phyloP scores from a whole-genome alignment of 108 stramenopile genomes.

The Bacterosira constricta region DNA sequence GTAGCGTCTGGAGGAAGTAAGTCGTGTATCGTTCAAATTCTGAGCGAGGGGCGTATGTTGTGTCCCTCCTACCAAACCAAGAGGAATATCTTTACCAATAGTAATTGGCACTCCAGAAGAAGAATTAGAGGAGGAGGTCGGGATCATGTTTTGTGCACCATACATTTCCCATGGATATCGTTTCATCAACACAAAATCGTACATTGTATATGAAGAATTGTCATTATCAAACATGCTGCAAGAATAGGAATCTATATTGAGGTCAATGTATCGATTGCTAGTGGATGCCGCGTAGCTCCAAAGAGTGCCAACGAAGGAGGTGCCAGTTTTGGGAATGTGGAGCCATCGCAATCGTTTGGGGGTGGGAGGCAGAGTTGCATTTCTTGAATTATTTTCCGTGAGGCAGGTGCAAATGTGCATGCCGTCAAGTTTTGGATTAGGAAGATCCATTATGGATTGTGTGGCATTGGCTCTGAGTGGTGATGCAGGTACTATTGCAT shows the following conservation, averaged over 20 bases:
- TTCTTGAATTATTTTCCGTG: neutral
- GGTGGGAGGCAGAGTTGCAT: neutral
- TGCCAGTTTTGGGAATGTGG: conserved; percentile 53
- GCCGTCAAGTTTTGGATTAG: neutral
- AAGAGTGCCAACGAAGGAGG: conserved; percentile 46
- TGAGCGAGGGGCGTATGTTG: conserved; percentile 40
- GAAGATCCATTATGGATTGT: too few relatives aligned
- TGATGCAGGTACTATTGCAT: too few relatives aligned
- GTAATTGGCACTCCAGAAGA: neutral
- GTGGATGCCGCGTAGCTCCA: conserved; percentile 40
- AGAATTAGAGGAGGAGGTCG: neutral
- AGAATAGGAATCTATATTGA: conserved; percentile 27
- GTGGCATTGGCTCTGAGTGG: too few relatives aligned
- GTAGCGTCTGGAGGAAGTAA: conserved; percentile 2
- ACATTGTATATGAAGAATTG: conserved; percentile 27
- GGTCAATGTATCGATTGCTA: conserved; percentile 39
- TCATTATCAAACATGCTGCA: conserved; percentile 22
- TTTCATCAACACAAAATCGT: conserved; percentile 51
- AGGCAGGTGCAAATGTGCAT: conserved; percentile 44
- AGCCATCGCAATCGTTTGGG: conserved; percentile 50
- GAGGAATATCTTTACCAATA: conserved; percentile 20
- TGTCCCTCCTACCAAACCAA: conserved; percentile 48
- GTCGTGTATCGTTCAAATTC: neutral
- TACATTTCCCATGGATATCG: conserved; percentile 57
- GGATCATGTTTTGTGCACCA: conserved; percentile 42